These are phyloP conservation scores for Neurospora sp. DNA, from an alignment of 495 filamentous ascomycete species.

Conservation along the genomic window DNA sequence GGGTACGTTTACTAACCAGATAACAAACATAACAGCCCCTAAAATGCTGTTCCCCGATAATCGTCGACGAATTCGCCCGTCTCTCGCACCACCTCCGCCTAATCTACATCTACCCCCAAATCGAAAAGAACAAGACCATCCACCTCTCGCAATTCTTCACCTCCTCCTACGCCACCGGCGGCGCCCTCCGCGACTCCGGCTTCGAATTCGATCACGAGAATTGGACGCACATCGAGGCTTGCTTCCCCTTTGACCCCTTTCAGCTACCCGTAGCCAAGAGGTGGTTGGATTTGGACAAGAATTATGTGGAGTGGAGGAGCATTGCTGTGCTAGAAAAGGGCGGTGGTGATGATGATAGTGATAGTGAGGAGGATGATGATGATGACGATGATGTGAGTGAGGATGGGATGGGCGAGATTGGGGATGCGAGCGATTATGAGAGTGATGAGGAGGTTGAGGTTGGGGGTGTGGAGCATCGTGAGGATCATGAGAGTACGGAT, in stretches of 20 bases:
- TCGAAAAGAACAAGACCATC: conserved; percentile 83
- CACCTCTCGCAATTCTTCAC: conserved; percentile 53
- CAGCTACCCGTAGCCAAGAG: conserved; percentile 70
- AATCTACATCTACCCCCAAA: conserved; percentile 54
- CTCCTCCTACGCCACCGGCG: conserved; percentile 34
- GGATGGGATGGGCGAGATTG: conserved; percentile 15
- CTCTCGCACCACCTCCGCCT: conserved; percentile 75
- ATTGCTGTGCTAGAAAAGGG: conserved; percentile 56
- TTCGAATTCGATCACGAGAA: conserved; percentile 53
- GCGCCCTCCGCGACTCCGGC: conserved; percentile 54
- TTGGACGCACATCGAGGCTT: conserved; percentile 72
- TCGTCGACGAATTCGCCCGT: conserved; percentile 84
- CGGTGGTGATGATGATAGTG: conserved; percentile 35
- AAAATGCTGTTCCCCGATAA: conserved; percentile 87
- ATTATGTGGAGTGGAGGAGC: conserved; percentile 76
- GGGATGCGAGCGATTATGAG: conserved; percentile 35
- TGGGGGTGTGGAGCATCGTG: conserved; percentile 31
- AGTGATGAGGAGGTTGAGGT: conserved; percentile 43
- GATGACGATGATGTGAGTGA: conserved; percentile 42
- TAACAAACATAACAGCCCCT: conserved; percentile 43
- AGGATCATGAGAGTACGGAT: not conserved
- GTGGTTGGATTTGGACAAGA: conserved; percentile 62
- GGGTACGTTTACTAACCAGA: not conserved
- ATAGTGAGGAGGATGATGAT: conserved; percentile 36
- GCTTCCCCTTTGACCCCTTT: conserved; percentile 97